Percentiles rank a stretch among this genome's conserved stretches.
Conservation (phyloP, 2,329 filamentous ascomycete species). For the Colletotrichum aenigma region DNA sequence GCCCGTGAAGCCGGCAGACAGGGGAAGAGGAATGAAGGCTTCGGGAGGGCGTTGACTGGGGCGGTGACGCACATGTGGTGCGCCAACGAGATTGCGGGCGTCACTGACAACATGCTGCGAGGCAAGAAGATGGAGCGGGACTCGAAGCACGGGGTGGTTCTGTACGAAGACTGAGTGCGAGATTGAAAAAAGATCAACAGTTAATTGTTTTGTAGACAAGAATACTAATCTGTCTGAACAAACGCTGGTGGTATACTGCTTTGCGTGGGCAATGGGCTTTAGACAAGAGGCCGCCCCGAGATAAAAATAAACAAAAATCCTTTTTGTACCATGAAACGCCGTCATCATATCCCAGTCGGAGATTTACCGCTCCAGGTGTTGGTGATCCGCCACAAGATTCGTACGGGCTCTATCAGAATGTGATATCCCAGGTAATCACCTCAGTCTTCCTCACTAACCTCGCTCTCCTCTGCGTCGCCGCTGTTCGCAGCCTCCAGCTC, state of each 20-base stretch:
- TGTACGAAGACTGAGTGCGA: background rate
- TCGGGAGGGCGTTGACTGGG: slow-evolving; percentile 42
- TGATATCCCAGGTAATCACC: background rate
- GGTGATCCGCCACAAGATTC: background rate
- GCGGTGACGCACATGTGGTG: slow-evolving; percentile 44
- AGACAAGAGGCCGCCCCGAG: background rate
- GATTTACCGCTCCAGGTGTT: background rate
- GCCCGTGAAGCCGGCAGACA: background rate
- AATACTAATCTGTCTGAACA: background rate
- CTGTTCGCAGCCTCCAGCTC: slow-evolving; percentile 46
- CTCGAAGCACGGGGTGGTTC: background rate
- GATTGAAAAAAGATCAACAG: background rate
- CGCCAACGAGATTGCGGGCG: slow-evolving; percentile 48
- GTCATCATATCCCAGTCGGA: background rate
- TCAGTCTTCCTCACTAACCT: slow-evolving; percentile 70
- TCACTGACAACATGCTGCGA: slow-evolving; percentile 46
- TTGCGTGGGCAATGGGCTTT: background rate
- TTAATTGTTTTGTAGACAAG: background rate
- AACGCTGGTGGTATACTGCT: slow-evolving; percentile 5
- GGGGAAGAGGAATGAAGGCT: slow-evolving; percentile 24
- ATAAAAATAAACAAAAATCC: background rate
- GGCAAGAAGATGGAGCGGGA: background rate
- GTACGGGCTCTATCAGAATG: background rate
- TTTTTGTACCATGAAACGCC: slow-evolving; percentile 11
- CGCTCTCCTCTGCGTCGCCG: slow-evolving; percentile 63